phyloP scores from a whole-genome alignment of 495 filamentous ascomycete genomes.

The Penicillium nucicola region DNA sequence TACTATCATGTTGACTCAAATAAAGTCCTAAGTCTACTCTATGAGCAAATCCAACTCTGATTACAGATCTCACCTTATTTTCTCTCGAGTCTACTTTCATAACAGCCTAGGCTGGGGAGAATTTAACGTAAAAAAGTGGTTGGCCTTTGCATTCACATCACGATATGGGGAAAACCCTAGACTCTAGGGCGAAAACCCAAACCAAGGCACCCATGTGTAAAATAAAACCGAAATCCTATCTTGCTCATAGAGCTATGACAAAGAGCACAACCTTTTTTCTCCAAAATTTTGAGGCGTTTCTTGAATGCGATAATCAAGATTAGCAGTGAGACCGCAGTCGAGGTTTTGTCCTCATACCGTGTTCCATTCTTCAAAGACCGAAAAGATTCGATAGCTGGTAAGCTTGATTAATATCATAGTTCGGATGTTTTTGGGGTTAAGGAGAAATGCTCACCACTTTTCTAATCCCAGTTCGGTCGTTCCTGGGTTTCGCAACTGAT shows the following conservation, averaged over 20 bases:
- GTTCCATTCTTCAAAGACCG: not conserved
- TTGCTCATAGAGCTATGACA: not conserved
- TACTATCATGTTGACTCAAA: too few species aligned
- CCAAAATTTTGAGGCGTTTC: not conserved
- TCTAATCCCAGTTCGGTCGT: not conserved
- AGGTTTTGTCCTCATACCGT: not conserved
- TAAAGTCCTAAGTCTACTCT: too few species aligned
- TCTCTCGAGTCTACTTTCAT: too few species aligned
- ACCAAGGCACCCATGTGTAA: not conserved
- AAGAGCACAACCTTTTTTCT: not conserved
- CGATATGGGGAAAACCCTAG: constrained; percentile 3
- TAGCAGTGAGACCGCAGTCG: not conserved
- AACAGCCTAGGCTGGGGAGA: not conserved
- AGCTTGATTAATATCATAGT: not conserved
- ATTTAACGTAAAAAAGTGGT: not conserved
- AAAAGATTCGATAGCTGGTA: not conserved
- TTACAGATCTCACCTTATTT: too few species aligned
- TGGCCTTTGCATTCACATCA: constrained; percentile 2
- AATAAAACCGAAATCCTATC: not conserved
- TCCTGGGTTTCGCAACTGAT: not conserved
- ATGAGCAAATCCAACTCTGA: too few species aligned
- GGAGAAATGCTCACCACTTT: not conserved
- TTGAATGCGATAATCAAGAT: not conserved
- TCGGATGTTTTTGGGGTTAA: not conserved
- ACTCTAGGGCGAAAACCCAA: constrained; percentile 1